These are phyloP conservation scores for Podospora didyma DNA, from an alignment of 495 filamentous ascomycete genomes.

Conservation along the genomic window DNA sequence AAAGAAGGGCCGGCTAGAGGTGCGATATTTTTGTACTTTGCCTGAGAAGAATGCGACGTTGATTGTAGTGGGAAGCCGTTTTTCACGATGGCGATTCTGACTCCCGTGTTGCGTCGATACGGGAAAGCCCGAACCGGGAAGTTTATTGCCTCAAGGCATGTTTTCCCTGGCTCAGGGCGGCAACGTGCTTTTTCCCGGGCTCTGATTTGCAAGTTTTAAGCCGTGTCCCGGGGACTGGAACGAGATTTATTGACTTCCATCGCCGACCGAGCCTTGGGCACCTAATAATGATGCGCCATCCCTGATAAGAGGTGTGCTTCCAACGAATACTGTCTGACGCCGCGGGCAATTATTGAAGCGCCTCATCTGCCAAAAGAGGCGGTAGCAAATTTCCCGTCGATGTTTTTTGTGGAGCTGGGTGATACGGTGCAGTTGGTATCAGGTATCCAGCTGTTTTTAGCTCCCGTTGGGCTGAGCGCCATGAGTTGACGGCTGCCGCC, in stretches of 20 bases:
- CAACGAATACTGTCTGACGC: background rate
- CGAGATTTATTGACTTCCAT: background rate
- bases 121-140: background rate
- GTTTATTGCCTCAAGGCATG: background rate
- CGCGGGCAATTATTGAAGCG: conserved; percentile 11
- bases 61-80: background rate
- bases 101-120: background rate
- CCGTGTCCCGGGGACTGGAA: background rate
- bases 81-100: background rate
- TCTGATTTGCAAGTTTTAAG: background rate
- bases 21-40: background rate
- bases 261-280: background rate
- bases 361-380: conserved; percentile 15
- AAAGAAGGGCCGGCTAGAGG: conserved; percentile 1
- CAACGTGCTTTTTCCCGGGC: background rate
- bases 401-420: conserved; percentile 17
- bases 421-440: conserved; percentile 4
- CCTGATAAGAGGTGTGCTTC: background rate
- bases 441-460: conserved; percentile 22
- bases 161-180: background rate
- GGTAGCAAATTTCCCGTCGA: conserved; percentile 23
- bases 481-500: conserved; percentile 15
- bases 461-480: conserved; percentile 30
- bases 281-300: too few relatives aligned
- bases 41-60: background rate